These are phyloP conservation scores for Coemansia sp. DNA, from an alignment of 192 early-diverging fungal species.

Conservation along the genomic window DNA sequence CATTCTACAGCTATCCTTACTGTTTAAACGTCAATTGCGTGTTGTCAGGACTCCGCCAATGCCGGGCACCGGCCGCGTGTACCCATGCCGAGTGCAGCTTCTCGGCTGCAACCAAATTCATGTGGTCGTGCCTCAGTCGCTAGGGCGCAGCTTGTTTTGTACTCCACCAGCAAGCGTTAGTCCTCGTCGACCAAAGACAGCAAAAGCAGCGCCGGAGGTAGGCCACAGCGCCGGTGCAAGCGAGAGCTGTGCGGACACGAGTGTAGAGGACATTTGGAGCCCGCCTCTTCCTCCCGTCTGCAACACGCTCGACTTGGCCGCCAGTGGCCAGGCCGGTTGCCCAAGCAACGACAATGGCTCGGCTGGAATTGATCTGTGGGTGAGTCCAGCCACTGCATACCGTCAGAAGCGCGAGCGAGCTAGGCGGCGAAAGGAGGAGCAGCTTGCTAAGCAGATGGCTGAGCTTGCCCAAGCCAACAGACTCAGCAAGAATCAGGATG, in stretches of 20 bases:
- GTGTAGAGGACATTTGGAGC: background rate
- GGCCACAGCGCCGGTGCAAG: background rate
- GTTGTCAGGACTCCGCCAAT: background rate
- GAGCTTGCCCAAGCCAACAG: constrained; percentile 17
- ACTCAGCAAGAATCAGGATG: background rate
- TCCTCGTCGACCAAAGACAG: background rate
- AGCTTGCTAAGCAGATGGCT: constrained; percentile 15
- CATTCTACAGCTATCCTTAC: too few species aligned
- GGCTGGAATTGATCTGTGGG: constrained; percentile 16
- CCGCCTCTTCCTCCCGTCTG: background rate
- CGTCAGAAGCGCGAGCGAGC: constrained; percentile 1
- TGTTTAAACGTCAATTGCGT: too few species aligned
- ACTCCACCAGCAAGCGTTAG: too few species aligned
- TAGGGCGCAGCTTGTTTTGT: background rate
- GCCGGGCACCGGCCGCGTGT: background rate
- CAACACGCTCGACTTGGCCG: background rate
- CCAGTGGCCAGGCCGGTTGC: background rate
- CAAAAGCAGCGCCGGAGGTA: background rate
- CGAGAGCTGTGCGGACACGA: background rate
- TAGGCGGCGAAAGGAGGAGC: constrained; percentile 17
- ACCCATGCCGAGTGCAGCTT: background rate
- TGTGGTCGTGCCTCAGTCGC: background rate
- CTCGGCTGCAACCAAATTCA: constrained; percentile 1
- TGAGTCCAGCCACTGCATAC: constrained; percentile 25
- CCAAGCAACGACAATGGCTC: background rate